Base-by-base conservation (phyloP, 2,329 filamentous ascomycete species). In the Parascedosporium putredinis region DNA sequence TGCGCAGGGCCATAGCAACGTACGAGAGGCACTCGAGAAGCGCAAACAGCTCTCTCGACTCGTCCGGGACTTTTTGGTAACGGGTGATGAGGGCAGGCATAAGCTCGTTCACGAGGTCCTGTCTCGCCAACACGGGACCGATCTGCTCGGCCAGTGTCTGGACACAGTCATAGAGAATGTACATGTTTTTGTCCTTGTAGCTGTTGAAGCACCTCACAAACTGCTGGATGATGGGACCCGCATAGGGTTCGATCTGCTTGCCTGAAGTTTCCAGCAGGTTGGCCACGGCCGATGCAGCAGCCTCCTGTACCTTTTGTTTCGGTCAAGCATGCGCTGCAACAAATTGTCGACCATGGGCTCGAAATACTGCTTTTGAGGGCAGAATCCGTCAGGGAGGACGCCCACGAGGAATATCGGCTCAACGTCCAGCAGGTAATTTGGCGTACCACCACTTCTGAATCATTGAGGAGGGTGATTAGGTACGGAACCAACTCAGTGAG, bases 141-240 rank as follows among this genome's bases (percentile, higher is more conserved):
- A 97, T 85, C 60, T 88, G 85, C 65, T 98, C 93, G 3, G 93
- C 93, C 51, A 98, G 73, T 1, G 93, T 98, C 69, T 98, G 93
- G 29, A 98, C 88, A 65, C 93, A 97, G 68, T 98, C 93, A 70
- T 98, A 98, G 29, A 98, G 79, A 50, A 97, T 94, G 70, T 94
- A 96, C 81, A 97, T 96, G 70, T 98, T 98, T 60, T 88, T 84
- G 67, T 97, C 91, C 75, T 98, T 97, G 79, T 97, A 98, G 67
- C 86, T 89, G 49, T 75, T 78, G 67, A 98, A 98, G 66, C 93
- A 98, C 53, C 78, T 75, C 48, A 96, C 89, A 60, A 91, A 97
- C 63, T 97, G 93, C 54, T 83, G 84, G 49, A 97, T 80, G 59
- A 98, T 97, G 23, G 90, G 87, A 24, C 84, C 78, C 59, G 88